Evolutionary conservation across 2,329 filamentous ascomycete species (phyloP).

Genomic region (Exophiala aquamarina): DNA sequence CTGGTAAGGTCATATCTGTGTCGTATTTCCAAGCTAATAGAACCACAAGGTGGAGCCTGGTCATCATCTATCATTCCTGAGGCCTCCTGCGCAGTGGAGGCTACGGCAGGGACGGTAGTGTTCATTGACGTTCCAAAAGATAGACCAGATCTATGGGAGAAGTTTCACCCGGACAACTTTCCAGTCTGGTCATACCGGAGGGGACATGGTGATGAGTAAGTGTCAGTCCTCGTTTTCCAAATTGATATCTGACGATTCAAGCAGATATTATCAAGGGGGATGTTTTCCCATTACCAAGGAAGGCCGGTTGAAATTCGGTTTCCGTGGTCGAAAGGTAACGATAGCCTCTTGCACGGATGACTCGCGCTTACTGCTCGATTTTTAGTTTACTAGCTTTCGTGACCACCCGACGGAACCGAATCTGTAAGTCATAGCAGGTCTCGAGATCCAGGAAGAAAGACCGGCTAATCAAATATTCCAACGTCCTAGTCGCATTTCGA

Average conservation of each 20-base stretch:
- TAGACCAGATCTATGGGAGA: conserved; percentile 35
- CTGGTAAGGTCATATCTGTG: conserved; percentile 12
- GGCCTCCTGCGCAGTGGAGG: conserved; percentile 34
- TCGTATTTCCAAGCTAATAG: neutral
- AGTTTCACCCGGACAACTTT: conserved; percentile 36
- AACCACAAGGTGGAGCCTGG: conserved; percentile 30
- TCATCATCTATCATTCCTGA: conserved; percentile 32
- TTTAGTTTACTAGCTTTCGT: conserved; percentile 26
- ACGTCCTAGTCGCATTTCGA: conserved; percentile 21
- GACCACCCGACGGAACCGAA: conserved; percentile 20
- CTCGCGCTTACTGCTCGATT: too few relatives aligned
- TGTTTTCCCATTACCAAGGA: conserved; percentile 28
- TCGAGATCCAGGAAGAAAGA: neutral
- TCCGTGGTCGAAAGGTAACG: conserved; percentile 24
- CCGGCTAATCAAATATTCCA: neutral
- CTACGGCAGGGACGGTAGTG: conserved; percentile 40
- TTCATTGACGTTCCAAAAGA: conserved; percentile 35
- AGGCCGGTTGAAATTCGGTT: conserved; percentile 31
- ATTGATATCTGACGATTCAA: neutral
- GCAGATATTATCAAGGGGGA: conserved; percentile 24
- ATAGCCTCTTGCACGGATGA: neutral
- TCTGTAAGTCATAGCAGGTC: conserved; percentile 13
- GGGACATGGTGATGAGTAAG: conserved; percentile 18
- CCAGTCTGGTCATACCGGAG: conserved; percentile 34
- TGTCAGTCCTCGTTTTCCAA: neutral